phyloP scores from a whole-genome alignment of 2,329 filamentous ascomycete genomes.

The Hansfordia pulvinata region DNA sequence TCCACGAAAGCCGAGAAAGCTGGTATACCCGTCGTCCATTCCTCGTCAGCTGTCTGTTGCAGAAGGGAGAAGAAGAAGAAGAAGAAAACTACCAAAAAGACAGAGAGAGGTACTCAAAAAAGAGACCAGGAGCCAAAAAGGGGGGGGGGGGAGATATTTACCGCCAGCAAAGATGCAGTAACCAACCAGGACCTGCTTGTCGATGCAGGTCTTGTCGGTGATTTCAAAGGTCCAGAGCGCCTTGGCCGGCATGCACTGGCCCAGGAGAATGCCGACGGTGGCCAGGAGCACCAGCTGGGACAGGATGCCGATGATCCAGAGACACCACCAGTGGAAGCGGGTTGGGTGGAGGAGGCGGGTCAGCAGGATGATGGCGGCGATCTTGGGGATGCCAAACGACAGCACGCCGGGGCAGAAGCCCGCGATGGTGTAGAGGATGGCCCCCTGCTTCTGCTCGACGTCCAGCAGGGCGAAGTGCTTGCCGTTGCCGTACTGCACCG shows the following conservation, averaged over 20 bases:
- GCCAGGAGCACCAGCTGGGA: conserved; percentile 7
- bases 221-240: too few relatives aligned
- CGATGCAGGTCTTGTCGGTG: conserved; percentile 7
- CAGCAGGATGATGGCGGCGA: conserved; percentile 13
- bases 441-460: conserved; percentile 6
- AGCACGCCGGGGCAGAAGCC: conserved; percentile 14
- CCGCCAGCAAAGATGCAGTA: conserved; percentile 7
- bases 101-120: too few relatives aligned
- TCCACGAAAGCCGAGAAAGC: conserved; percentile 12
- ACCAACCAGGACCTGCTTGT: conserved; percentile 6
- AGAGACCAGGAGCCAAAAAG: too few relatives aligned
- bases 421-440: conserved; percentile 12
- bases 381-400: conserved; percentile 14
- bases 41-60: too few relatives aligned
- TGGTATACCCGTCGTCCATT: too few relatives aligned
- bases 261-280: conserved; percentile 9
- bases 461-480: conserved; percentile 12
- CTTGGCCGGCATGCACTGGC: conserved; percentile 11
- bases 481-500: conserved; percentile 16
- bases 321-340: conserved; percentile 6
- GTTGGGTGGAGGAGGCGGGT: conserved; percentile 12
- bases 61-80: neutral
- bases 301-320: conserved; percentile 10
- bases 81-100: neutral
- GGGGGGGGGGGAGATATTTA: conserved; percentile 1